Base-by-base conservation (phyloP, 306 rosid species). In the Hippophae tibetana region DNA sequence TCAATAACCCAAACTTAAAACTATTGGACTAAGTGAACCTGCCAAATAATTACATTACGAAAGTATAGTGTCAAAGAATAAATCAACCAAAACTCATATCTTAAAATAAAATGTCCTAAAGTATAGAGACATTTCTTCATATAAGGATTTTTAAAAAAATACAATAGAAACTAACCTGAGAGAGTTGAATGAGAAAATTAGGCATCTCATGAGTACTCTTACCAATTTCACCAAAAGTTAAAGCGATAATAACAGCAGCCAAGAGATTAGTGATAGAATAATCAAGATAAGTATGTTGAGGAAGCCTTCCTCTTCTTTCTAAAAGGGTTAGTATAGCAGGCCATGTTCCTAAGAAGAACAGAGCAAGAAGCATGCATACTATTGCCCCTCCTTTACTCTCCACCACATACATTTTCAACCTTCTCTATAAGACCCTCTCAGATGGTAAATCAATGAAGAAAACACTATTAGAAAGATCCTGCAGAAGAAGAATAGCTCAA, bases 211-310 rank as follows among this genome's bases (percentile, higher is more conserved):
- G 61, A 7, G 84, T 76, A 70, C 94, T 56, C 42, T 75, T 69
- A 57, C 96, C 96, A 11, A 87, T 74, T 79, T 90, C 58, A 52
- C 97, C 97, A 55, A 87, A 74, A 1, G 97, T 85, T 47, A 90
- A 72, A 54, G 97, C 97, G 60, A 90, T 90, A 49, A 90, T 55
- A 0, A 90, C 66, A 69, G 96, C 92, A 69, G 97, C 96, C 58
- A 87, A 65, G 61, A 90, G 74, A 65, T 90, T 90, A 42, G 96
- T 81, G 62, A 90, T 59, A 0, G 98, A 68, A 64, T 90, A 90
- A 42, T 90, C 98, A 46, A 90, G 98, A 68, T 90, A 90, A 1
- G 96, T 85, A 59, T 90, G 96, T 43, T 90, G 98, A 78, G 96
- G 98, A 72, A 87, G 96, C 62, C 98, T 90, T 25, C 96, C 98